Evolutionary conservation across 306 rosid species (phyloP).

Genomic region (Delonix regia): DNA sequence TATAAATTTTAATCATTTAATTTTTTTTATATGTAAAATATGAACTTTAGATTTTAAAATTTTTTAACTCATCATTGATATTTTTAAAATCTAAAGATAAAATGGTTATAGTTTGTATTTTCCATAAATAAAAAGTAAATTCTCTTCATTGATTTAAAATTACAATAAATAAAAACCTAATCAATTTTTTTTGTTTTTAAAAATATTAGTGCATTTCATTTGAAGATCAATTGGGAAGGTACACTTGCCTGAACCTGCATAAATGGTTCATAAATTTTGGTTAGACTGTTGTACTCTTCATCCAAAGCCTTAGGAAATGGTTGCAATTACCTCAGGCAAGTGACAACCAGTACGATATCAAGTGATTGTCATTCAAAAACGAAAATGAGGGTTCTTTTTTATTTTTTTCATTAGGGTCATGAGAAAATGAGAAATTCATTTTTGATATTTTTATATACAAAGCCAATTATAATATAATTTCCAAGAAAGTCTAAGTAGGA

Average conservation of each 20-base stretch:
- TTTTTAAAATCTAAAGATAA: too few species aligned
- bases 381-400: background rate
- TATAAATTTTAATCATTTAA: too few species aligned
- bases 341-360: conserved; percentile 7
- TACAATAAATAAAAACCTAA: background rate
- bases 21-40: too few species aligned
- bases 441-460: background rate
- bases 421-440: background rate
- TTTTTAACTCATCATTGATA: too few species aligned
- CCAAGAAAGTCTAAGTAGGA: conserved; percentile 12
- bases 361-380: conserved; percentile 40
- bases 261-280: background rate
- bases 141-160: background rate
- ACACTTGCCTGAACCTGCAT: background rate
- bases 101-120: too few species aligned
- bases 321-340: conserved; percentile 3
- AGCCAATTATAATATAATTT: too few species aligned
- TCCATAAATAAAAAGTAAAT: too few species aligned
- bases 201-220: background rate
- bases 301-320: background rate
- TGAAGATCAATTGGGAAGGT: background rate
- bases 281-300: background rate
- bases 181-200: too few species aligned
- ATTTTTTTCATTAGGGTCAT: background rate
- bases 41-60: too few species aligned